A percentile compares a stretch with the other conserved stretches of the same genome.
Conservation (phyloP, 23 red algal genomes). For the Pyropia haitanensis region DNA sequence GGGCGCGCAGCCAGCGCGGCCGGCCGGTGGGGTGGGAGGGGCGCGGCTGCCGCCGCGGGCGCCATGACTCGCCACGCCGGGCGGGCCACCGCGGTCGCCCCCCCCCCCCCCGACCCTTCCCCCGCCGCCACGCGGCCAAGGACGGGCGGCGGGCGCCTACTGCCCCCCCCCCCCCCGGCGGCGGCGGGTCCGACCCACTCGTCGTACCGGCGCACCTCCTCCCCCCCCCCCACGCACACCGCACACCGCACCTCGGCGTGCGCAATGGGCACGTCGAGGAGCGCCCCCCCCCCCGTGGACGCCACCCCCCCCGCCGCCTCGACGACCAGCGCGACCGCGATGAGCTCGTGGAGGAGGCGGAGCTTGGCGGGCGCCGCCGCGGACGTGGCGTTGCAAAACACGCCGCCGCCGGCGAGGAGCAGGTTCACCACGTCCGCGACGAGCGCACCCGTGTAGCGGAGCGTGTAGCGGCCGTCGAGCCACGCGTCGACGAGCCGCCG, state of each 20-base stretch:
- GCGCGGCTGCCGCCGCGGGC: too few species aligned
- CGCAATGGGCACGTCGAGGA: constrained; percentile 47
- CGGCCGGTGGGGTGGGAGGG: too few species aligned
- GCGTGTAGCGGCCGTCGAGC: constrained; percentile 46
- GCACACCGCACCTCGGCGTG: constrained; percentile 46
- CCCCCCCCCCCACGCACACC: constrained; percentile 55
- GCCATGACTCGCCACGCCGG: too few species aligned
- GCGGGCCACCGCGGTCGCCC: too few species aligned
- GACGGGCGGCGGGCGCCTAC: too few species aligned
- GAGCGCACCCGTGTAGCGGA: constrained; percentile 89
- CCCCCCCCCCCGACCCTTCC: too few species aligned
- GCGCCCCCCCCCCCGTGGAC: constrained; percentile 28
- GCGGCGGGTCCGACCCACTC: not conserved
- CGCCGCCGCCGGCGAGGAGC: constrained; percentile 52
- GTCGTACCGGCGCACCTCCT: constrained; percentile 66
- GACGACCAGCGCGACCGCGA: constrained; percentile 73
- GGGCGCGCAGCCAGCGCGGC: too few species aligned
- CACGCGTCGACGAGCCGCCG: constrained; percentile 43
- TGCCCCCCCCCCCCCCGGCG: too few species aligned
- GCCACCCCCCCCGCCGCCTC: constrained; percentile 47
- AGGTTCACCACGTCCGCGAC: constrained; percentile 82
- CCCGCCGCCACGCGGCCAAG: too few species aligned
- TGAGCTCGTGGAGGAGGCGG: constrained; percentile 73
- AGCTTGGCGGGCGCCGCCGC: constrained; percentile 55
- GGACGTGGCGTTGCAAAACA: constrained; percentile 68